phyloP scores from a whole-genome alignment of 345 rosid genomes.

The Heritiera fomes region DNA sequence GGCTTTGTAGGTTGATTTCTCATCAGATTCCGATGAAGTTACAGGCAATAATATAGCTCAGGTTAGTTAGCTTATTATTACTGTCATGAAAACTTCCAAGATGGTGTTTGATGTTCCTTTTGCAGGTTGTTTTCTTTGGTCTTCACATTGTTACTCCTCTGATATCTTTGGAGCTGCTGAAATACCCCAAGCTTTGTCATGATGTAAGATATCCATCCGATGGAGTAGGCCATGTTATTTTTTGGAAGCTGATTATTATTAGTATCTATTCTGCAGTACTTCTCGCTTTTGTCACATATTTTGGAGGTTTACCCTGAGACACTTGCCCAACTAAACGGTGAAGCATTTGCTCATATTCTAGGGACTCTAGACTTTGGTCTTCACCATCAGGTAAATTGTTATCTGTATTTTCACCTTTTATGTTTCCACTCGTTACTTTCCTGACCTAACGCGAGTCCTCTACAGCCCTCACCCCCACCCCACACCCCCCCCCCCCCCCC shows the following conservation, averaged over 20 bases:
- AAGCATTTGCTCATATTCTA: constrained; percentile 77
- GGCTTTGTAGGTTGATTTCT: constrained; percentile 76
- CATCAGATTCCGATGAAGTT: constrained; percentile 72
- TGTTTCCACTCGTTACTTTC: neutral
- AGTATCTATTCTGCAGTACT: constrained; percentile 62
- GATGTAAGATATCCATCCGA: constrained; percentile 61
- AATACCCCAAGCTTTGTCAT: constrained; percentile 96
- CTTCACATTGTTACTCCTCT: constrained; percentile 90
- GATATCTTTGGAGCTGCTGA: constrained; percentile 85
- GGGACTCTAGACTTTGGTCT: constrained; percentile 89
- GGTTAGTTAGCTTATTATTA: constrained; percentile 44
- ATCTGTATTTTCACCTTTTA: neutral
- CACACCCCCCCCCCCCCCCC: neutral
- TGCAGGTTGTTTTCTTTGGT: constrained; percentile 92
- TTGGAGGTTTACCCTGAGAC: constrained; percentile 96
- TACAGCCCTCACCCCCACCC: neutral
- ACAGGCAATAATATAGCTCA: constrained; percentile 76
- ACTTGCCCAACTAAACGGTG: constrained; percentile 65
- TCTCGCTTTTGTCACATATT: constrained; percentile 82
- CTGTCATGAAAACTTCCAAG: constrained; percentile 22
- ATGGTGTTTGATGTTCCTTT: constrained; percentile 39
- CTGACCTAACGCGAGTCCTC: neutral
- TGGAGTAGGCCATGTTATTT: constrained; percentile 4
- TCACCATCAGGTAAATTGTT: constrained; percentile 79
- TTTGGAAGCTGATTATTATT: constrained; percentile 23